phyloP scores from a whole-genome alignment of 257 asterid species.

The Solanum infundibuliforme region DNA sequence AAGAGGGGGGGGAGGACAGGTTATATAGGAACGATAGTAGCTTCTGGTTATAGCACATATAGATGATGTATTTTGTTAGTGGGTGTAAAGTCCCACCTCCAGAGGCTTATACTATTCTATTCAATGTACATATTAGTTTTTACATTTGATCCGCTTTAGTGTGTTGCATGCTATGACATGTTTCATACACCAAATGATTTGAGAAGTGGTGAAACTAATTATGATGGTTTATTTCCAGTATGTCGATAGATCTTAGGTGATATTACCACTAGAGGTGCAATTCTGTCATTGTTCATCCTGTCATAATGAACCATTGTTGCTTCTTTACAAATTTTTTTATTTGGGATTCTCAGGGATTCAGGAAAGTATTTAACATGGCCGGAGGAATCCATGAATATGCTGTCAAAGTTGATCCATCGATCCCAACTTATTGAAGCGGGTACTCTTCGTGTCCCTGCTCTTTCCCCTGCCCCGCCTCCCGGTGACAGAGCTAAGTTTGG shows the following conservation, averaged over 20 bases:
- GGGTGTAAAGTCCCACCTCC: not conserved
- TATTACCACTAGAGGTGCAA: not conserved
- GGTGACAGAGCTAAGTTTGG: not conserved
- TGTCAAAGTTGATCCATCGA: constrained; percentile 58
- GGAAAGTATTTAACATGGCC: constrained; percentile 59
- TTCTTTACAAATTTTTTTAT: not conserved
- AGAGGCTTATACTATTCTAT: not conserved
- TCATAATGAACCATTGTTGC: not conserved
- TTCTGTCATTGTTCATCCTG: not conserved
- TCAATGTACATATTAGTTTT: not conserved
- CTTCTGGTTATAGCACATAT: not conserved
- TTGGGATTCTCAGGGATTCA: constrained; percentile 61
- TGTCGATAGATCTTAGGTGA: not conserved
- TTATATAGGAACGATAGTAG: not conserved
- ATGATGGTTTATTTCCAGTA: not conserved
- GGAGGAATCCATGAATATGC: constrained; percentile 95
- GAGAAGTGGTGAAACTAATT: not conserved
- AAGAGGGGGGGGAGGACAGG: not conserved
- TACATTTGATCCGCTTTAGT: not conserved
- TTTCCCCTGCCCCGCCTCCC: not conserved
- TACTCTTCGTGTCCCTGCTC: not conserved
- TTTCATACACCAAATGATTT: not conserved
- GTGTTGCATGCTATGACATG: not conserved
- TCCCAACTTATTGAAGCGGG: constrained; percentile 64
- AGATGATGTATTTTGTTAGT: not conserved